A percentile compares a stretch with the other conserved stretches of the same genome.
Conservation (phyloP, 2,329 filamentous ascomycete genomes). For the Aspergillus neoniger region DNA sequence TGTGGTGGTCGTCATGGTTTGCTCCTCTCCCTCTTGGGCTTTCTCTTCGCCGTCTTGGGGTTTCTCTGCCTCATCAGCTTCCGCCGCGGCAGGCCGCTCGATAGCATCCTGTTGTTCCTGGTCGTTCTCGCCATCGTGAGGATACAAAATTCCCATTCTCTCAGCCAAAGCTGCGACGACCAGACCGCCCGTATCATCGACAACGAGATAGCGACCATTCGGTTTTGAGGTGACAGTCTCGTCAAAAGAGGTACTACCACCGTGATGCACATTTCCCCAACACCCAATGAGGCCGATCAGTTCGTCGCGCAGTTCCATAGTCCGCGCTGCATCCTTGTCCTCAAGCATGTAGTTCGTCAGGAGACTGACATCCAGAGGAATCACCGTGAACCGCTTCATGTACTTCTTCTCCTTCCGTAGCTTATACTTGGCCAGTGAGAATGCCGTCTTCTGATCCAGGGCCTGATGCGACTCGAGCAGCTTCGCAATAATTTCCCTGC, state of each 20-base stretch:
- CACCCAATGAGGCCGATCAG: slow-evolving; percentile 77
- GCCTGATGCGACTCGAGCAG: slow-evolving; percentile 85
- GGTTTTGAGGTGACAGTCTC: slow-evolving; percentile 30
- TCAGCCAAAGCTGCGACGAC: slow-evolving; percentile 83
- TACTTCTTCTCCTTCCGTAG: slow-evolving; percentile 93
- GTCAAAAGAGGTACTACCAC: slow-evolving; percentile 42
- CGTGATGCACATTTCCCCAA: slow-evolving; percentile 86
- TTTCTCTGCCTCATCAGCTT: slow-evolving; percentile 24
- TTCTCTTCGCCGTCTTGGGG: slow-evolving; percentile 21
- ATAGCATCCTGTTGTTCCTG: slow-evolving; percentile 1
- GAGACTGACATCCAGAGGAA: slow-evolving; percentile 77
- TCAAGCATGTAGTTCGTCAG: slow-evolving; percentile 76
- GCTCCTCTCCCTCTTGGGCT: slow-evolving; percentile 22
- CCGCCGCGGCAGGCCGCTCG: background rate
- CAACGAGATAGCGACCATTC: slow-evolving; percentile 72
- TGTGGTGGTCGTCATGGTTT: slow-evolving; percentile 8
- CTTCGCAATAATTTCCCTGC: slow-evolving; percentile 89
- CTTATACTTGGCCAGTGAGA: slow-evolving; percentile 94
- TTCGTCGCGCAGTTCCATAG: slow-evolving; percentile 86
- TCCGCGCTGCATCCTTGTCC: slow-evolving; percentile 76
- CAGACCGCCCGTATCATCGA: slow-evolving; percentile 85
- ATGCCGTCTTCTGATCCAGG: slow-evolving; percentile 90
- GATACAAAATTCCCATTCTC: slow-evolving; percentile 78
- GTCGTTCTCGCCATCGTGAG: slow-evolving; percentile 29
- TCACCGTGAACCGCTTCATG: slow-evolving; percentile 78